Base-by-base conservation (phyloP, 495 filamentous ascomycete genomes). In the Venustampulla echinocandica region DNA sequence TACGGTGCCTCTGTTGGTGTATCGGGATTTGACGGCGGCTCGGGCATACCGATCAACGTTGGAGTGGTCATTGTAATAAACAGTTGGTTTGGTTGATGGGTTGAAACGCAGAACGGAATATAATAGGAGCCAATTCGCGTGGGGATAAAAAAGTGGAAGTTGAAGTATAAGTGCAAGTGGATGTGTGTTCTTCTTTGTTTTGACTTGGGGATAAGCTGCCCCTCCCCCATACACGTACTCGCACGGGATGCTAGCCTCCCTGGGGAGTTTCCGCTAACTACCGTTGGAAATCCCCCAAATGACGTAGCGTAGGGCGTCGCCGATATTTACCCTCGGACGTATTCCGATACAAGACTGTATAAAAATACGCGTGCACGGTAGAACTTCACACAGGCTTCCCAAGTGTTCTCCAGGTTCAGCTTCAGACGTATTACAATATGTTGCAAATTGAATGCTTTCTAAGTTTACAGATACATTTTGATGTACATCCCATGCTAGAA, bases 1-100 rank as follows among this genome's bases (percentile, higher is more conserved):
- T 75, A 93, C 89, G 87, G 87, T 68, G 87, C 82, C 48, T 94
- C 88, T 7, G 84, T 87, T 21, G 88, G 89, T n/a, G 89, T 95
- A 47, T 82, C 84, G 18, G 86, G 82, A 47, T 86, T 83, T 21
- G 85, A 87, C 7, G 84, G 82, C 37, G 87, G 82, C 46, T 85
- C 85, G 23, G 88, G 88, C 34, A 93, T 75, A 60, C 90, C 87
- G 69, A 93, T 87, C 50, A 93, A 66, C 43, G 84, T 92, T 2
- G 81, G 82, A 32, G 55, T 52, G 10, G 48, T 36, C 55, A 58
- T 57, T 21, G 14, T 22, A 28, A 4, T 30, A 6, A 9, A 5
- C 30, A 13, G 17, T 28, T 2, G 20, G 15, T 1, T 42, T 42
- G 22, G 38, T 11, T 22, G 23, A 42, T 9, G 11, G 20, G 11